A percentile compares a stretch with the other conserved stretches of the same genome.
These are phyloP conservation scores for Coemansia sp. DNA, from an alignment of 192 early-diverging fungal genomes.

Conservation along the genomic window DNA sequence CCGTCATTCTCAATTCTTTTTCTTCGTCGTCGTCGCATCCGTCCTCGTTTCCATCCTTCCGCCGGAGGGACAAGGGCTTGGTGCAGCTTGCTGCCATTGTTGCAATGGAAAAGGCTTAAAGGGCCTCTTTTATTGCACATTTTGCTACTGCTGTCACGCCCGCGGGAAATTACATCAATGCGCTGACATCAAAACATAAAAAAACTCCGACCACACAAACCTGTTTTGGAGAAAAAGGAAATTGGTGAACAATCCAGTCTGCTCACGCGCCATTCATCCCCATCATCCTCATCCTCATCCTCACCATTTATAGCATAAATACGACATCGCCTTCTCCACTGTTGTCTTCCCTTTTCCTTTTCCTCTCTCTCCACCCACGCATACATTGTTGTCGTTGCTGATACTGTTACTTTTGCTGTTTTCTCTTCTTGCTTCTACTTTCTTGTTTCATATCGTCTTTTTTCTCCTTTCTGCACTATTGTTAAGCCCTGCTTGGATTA, in stretches of 20 bases:
- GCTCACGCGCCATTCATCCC: conserved; percentile 1
- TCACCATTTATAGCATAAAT: not conserved
- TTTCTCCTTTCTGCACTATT: conserved; percentile 2
- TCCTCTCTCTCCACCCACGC: no score
- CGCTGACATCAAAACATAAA: conserved; percentile 11
- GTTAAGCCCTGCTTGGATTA: not conserved
- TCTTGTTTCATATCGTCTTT: not conserved
- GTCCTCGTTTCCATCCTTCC: no score
- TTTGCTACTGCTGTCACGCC: not conserved
- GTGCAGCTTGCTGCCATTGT: no score
- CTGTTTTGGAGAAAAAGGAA: not conserved
- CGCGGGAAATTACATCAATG: not conserved
- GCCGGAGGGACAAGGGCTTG: no score
- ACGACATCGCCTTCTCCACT: not conserved
- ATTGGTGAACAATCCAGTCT: not conserved
- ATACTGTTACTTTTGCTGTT: not conserved
- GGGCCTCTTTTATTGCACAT: not conserved
- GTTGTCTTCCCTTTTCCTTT: not conserved
- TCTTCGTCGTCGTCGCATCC: no score
- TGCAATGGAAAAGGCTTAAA: no score
- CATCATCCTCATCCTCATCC: not conserved
- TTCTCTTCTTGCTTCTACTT: not conserved
- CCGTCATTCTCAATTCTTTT: no score
- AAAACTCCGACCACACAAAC: conserved; percentile 4
- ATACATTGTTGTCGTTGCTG: no score